Evolutionary conservation across 306 rosid genomes (phyloP), one percentile per base, ranked within the genome.

Genomic region (Cicer bijugum): DNA sequence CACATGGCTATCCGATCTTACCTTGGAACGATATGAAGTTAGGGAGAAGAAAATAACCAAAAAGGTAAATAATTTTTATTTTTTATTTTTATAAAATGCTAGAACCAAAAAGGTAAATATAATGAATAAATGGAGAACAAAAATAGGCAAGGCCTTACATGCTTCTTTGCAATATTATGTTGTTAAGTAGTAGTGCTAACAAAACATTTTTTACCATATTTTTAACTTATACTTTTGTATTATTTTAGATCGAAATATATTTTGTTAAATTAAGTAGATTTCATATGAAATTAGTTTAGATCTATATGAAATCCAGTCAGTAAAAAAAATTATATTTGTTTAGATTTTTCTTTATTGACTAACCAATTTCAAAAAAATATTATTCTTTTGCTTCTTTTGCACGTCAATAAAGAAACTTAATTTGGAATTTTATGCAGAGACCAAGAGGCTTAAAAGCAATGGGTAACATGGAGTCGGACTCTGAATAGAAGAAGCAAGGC

Each of bases 401-500:
- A 58, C 50, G 23, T 76, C 40, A 60, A 12, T 50, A n/a, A 59
- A 43, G 40, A 67, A 76, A 33, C 37, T 6, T 60, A 47, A 69
- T 62, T 10, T 66, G 60, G 16, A 16, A 6, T 23, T 48, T 40
- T 78, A 46, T 80, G 90, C 89, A 93, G 97, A 93, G 92, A 79
- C 90, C 98, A 68, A 86, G 94, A 81, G 97, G 98, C 19, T 80
- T 93, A 67, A 91, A 89, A 85, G 98, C 98, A 45, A 93, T 93
- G 98, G 92, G 96, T 57, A 91, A 81, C 75, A 77, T 89, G 88
- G 97, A 91, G 2, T 88, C 96, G 0, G 97, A 91, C 44, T 91
- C 98, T 5, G 97, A 93, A 63, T 89, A 79, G 89, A 57, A 74
- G 75, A 43, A 69, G 62, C 44, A 16, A 58, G 8, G 59, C 46